phyloP scores from a whole-genome alignment of 2,329 filamentous ascomycete genomes.

The Verticillium dahliae region DNA sequence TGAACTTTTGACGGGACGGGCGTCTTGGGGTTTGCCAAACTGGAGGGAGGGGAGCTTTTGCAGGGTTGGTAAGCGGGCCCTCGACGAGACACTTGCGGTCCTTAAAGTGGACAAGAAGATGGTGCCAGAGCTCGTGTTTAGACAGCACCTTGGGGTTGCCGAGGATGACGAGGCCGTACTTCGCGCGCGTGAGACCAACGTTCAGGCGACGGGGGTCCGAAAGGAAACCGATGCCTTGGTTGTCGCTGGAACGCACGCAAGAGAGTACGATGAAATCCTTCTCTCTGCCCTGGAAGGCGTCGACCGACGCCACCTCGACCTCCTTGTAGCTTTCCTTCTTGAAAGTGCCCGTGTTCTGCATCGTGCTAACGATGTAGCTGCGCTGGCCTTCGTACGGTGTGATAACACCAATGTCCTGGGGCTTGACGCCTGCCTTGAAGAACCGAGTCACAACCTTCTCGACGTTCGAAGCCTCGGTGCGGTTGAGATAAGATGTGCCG shows the following conservation, averaged over 20 bases:
- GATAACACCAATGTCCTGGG: constrained; percentile 90
- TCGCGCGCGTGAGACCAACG: constrained; percentile 91
- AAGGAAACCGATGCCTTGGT: constrained; percentile 97
- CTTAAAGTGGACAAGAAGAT: constrained; percentile 92
- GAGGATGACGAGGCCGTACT: constrained; percentile 92
- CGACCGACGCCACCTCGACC: constrained; percentile 95
- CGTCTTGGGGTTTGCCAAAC: constrained; percentile 85
- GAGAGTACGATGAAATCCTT: constrained; percentile 99
- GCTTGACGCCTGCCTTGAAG: constrained; percentile 97
- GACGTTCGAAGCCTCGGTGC: constrained; percentile 93
- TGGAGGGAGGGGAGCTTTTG: constrained; percentile 92
- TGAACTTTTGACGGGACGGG: constrained; percentile 85
- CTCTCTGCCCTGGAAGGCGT: constrained; percentile 97
- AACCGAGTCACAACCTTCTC: constrained; percentile 98
- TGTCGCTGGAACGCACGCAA: constrained; percentile 96
- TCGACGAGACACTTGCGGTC: constrained; percentile 94
- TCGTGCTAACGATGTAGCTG: constrained; percentile 97
- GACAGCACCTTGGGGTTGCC: constrained; percentile 96
- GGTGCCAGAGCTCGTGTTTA: constrained; percentile 97
- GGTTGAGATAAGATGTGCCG: constrained; percentile 95
- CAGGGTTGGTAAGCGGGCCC: constrained; percentile 87
- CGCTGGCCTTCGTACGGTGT: constrained; percentile 98
- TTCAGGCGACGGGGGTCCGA: constrained; percentile 96
- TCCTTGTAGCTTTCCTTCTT: constrained; percentile 99
- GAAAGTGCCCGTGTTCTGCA: constrained; percentile 95